Evolutionary conservation across 768 basidiomycete species (phyloP).

Genomic region (Symmetrospora coprosmae): DNA sequence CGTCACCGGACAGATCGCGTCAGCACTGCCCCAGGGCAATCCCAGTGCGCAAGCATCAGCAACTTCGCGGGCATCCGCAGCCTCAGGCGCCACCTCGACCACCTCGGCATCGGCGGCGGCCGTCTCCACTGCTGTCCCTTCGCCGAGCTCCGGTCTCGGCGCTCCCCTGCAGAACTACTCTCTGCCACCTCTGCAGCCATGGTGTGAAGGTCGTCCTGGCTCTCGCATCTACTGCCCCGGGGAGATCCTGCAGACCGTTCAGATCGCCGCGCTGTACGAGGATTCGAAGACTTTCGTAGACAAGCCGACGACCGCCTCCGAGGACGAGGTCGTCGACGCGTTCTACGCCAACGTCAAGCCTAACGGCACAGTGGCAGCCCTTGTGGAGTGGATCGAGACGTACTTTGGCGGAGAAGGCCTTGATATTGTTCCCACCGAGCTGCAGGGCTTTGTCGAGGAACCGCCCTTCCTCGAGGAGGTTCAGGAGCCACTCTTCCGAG

Average conservation of each 20-base stretch:
- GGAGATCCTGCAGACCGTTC: conserved; percentile 58
- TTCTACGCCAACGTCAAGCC: conserved; percentile 1
- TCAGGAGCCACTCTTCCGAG: conserved; percentile 52
- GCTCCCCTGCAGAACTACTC: not conserved
- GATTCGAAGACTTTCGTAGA: conserved; percentile 74
- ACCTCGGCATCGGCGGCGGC: no score
- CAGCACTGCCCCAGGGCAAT: no score
- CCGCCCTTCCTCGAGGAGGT: conserved; percentile 62
- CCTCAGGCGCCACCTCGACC: no score
- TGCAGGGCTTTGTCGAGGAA: conserved; percentile 50
- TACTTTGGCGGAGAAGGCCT: conserved; percentile 13
- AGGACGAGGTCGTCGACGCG: conserved; percentile 1
- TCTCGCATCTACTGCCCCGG: conserved; percentile 17
- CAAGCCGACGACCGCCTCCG: not conserved
- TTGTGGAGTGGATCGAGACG: conserved; percentile 1
- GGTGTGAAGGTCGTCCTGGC: conserved; percentile 2
- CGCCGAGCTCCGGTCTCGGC: not conserved
- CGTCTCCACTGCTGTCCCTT: conserved; percentile 12
- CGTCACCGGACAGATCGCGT: no score
- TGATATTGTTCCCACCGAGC: conserved; percentile 53
- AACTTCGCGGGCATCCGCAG: no score
- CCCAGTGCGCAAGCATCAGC: no score
- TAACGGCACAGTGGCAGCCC: conserved; percentile 3
- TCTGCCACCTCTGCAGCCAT: not conserved
- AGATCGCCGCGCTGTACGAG: conserved; percentile 55